Evolutionary conservation across 208 protist species (phyloP).

Genomic region (Leptomonas seymouri): DNA sequence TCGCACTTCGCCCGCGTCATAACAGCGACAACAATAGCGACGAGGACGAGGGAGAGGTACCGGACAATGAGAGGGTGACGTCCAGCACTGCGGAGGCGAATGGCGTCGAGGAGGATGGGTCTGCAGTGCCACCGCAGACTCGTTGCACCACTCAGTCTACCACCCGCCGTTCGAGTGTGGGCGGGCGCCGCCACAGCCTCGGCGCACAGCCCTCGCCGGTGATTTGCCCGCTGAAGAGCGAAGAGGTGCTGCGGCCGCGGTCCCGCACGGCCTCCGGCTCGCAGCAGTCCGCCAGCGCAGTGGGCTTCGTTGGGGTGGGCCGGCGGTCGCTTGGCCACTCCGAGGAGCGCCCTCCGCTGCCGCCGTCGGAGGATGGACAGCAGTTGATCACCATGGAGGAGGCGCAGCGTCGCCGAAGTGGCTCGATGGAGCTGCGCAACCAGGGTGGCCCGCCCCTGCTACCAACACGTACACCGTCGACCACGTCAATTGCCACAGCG

Average conservation of each 20-base stretch:
- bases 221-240: conserved; percentile 11
- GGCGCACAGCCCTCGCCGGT: conserved; percentile 5
- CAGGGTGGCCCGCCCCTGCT: not conserved
- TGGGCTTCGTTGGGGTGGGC: not conserved
- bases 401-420: conserved; percentile 4
- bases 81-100: not conserved
- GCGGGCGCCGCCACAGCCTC: conserved; percentile 9
- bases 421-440: conserved; percentile 4
- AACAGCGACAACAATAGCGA: conserved; percentile 1
- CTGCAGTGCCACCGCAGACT: not conserved
- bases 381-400: conserved; percentile 22
- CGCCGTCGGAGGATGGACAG: conserved; percentile 15
- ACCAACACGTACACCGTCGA: not conserved
- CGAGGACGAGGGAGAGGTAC: conserved; percentile 2
- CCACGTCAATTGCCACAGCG: not conserved
- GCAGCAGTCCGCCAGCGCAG: conserved; percentile 12
- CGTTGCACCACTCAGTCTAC: not conserved
- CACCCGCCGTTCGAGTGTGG: conserved; percentile 3
- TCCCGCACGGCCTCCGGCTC: conserved; percentile 1
- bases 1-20: conserved; percentile 6
- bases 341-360: conserved; percentile 16
- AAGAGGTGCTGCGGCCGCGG: conserved; percentile 14
- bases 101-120: not conserved
- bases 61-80: not conserved
- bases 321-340: not conserved